Percentiles rank a stretch among this genome's conserved stretches.
Evolutionary conservation across 176 grass and related monocot genomes (phyloP).

Genomic region (Secale cereale): DNA sequence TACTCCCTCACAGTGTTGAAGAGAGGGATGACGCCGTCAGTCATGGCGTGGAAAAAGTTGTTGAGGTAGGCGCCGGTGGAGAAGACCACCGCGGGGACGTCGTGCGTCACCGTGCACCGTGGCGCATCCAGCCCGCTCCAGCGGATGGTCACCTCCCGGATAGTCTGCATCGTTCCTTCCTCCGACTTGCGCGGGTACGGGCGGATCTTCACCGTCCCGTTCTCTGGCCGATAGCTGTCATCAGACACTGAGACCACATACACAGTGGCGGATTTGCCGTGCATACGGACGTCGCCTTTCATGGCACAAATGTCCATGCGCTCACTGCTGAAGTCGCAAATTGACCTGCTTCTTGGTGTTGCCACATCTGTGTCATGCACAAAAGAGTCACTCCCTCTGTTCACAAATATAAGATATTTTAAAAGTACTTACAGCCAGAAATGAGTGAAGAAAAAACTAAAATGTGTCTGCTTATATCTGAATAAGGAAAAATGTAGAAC

Average conservation of each 20-base stretch:
- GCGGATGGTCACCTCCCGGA: slow-evolving; percentile 24
- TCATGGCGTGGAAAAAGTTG: slow-evolving; percentile 70
- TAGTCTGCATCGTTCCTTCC: slow-evolving; percentile 8
- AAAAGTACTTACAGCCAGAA: too few species aligned
- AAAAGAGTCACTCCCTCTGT: not conserved
- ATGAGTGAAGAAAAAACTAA: too few species aligned
- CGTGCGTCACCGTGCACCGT: slow-evolving; percentile 32
- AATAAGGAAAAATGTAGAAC: too few species aligned
- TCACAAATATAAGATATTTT: too few species aligned
- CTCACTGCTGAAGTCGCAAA: slow-evolving; percentile 35
- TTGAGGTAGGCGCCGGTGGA: slow-evolving; percentile 44
- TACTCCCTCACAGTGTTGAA: slow-evolving; percentile 47
- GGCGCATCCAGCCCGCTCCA: not conserved
- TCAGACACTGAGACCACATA: slow-evolving; percentile 20
- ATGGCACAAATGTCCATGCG: slow-evolving; percentile 46
- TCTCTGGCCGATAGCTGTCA: not conserved
- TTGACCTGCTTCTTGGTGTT: slow-evolving; percentile 2
- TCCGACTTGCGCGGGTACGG: slow-evolving; percentile 65
- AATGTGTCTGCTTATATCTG: too few species aligned
- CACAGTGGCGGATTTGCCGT: slow-evolving; percentile 33
- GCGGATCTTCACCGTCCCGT: slow-evolving; percentile 21
- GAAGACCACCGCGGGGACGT: slow-evolving; percentile 54
- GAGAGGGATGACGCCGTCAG: slow-evolving; percentile 62
- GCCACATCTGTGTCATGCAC: not conserved
- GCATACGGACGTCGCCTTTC: slow-evolving; percentile 59